Evolutionary conservation across 257 asterid genomes (phyloP).

Genomic region (Salvia splendens): DNA sequence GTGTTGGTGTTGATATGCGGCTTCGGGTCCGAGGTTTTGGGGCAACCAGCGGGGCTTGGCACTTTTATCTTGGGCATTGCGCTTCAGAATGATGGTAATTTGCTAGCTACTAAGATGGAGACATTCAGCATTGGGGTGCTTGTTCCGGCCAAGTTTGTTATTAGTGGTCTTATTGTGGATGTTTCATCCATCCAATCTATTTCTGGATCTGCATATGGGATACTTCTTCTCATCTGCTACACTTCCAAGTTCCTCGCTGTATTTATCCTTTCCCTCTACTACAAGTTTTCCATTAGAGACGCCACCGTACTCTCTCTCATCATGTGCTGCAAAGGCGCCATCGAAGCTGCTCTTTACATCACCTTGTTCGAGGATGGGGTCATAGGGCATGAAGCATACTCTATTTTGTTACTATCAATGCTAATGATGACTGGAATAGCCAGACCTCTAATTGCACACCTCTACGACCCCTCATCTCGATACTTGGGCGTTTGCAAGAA

Average conservation of each 20-base stretch:
- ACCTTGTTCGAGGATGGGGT: slow-evolving; percentile 49
- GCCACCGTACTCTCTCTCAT: slow-evolving; percentile 54
- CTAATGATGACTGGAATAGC: slow-evolving; percentile 53
- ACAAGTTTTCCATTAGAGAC: slow-evolving; percentile 40
- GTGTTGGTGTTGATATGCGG: slow-evolving; percentile 42
- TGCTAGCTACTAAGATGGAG: background rate
- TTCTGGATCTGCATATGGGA: slow-evolving; percentile 17
- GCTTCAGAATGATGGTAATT: background rate
- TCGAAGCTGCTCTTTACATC: slow-evolving; percentile 50
- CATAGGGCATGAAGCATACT: slow-evolving; percentile 47
- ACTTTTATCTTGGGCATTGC: slow-evolving; percentile 35
- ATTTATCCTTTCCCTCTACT: slow-evolving; percentile 43
- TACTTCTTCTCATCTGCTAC: slow-evolving; percentile 43
- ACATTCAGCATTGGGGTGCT: slow-evolving; percentile 35
- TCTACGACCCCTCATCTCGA: slow-evolving; percentile 62
- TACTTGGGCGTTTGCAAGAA: slow-evolving; percentile 40
- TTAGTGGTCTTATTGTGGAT: slow-evolving; percentile 46
- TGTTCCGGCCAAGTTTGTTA: slow-evolving; percentile 46
- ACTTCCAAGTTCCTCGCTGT: slow-evolving; percentile 46
- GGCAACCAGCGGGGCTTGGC: slow-evolving; percentile 55
- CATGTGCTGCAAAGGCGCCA: slow-evolving; percentile 62
- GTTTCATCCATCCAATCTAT: slow-evolving; percentile 26
- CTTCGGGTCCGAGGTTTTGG: slow-evolving; percentile 41
- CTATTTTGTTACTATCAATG: slow-evolving; percentile 50
- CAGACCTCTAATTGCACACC: slow-evolving; percentile 43